phyloP scores from a whole-genome alignment of 2,329 filamentous ascomycete species.

The Tolypocladium guangdongense region DNA sequence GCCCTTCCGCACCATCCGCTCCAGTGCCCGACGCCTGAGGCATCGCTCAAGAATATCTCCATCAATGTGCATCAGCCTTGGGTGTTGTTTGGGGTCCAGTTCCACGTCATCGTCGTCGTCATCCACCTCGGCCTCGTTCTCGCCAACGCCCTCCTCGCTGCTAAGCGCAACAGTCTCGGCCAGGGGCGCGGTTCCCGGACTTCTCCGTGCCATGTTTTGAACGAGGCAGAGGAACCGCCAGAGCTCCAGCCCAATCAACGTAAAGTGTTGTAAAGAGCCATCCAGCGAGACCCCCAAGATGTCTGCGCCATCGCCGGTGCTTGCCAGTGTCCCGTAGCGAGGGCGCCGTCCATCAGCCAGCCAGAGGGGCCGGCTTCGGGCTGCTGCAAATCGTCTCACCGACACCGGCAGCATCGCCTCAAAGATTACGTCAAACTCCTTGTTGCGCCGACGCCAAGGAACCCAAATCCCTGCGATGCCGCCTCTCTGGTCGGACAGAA shows the following conservation, averaged over 20 bases:
- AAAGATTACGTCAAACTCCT: conserved; percentile 37
- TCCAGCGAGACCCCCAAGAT: conserved; percentile 57
- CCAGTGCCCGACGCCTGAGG: conserved; percentile 33
- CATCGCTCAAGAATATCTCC: conserved; percentile 53
- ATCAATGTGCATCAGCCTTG: conserved; percentile 51
- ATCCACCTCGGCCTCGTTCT: conserved; percentile 8
- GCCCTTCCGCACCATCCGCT: conserved; percentile 25
- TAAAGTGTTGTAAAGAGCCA: conserved; percentile 60
- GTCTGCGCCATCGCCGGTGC: conserved; percentile 34
- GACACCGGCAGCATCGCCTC: conserved; percentile 45
- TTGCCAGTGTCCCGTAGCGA: conserved; percentile 32
- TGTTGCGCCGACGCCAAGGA: conserved; percentile 28
- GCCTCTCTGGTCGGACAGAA: conserved; percentile 37
- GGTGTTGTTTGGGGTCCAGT: conserved; percentile 27
- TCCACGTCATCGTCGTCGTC: conserved; percentile 9
- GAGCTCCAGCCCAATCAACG: conserved; percentile 48
- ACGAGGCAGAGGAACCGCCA: conserved; percentile 64
- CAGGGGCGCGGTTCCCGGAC: conserved; percentile 33
- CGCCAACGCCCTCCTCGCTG: conserved; percentile 3
- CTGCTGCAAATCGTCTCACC: conserved; percentile 44
- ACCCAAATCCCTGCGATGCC: conserved; percentile 40
- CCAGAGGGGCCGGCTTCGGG: conserved; percentile 43
- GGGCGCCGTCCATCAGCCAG: conserved; percentile 17
- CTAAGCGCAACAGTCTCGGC: background rate
- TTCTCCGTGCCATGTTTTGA: conserved; percentile 52